phyloP scores from a whole-genome alignment of 768 basidiomycete species.

The Clathrus columnatus region DNA sequence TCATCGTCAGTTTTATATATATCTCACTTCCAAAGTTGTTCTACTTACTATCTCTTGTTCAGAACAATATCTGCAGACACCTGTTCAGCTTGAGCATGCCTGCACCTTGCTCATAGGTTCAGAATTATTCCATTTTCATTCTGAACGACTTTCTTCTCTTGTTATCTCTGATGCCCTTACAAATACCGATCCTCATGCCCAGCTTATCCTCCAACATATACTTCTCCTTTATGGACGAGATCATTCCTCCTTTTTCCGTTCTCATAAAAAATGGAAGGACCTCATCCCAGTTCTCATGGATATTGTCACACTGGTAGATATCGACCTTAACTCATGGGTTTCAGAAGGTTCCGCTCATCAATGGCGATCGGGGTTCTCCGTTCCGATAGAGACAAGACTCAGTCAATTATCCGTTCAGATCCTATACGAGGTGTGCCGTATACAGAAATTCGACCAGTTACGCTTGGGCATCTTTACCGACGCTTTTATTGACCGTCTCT shows the following conservation, averaged over 20 bases:
- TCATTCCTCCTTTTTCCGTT: conserved; percentile 61
- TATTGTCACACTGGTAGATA: conserved; percentile 61
- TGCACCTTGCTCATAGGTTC: conserved; percentile 68
- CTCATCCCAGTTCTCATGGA: conserved; percentile 80
- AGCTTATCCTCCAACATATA: conserved; percentile 70
- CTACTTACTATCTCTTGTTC: conserved; percentile 13
- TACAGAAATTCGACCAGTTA: conserved; percentile 69
- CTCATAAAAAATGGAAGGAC: conserved; percentile 75
- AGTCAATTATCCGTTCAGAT: conserved; percentile 61
- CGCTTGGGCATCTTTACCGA: conserved; percentile 80
- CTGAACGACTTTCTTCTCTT: conserved; percentile 45
- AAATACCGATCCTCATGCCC: conserved; percentile 80
- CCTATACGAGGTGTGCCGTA: conserved; percentile 88
- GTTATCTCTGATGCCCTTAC: conserved; percentile 23
- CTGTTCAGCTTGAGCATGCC: conserved; percentile 78
- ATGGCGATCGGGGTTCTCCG: conserved; percentile 20
- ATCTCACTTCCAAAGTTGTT: not conserved
- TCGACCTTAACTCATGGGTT: conserved; percentile 68
- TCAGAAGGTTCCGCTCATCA: conserved; percentile 31
- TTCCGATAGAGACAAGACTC: conserved; percentile 81
- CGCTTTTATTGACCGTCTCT: conserved; percentile 77
- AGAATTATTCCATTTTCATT: conserved; percentile 85
- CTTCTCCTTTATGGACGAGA: conserved; percentile 70
- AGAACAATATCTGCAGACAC: conserved; percentile 83
- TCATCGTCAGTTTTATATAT: conserved; percentile 52